These are phyloP conservation scores for Talaromyces islandicus DNA, from an alignment of 2,329 filamentous ascomycete species.

Conservation along the genomic window DNA sequence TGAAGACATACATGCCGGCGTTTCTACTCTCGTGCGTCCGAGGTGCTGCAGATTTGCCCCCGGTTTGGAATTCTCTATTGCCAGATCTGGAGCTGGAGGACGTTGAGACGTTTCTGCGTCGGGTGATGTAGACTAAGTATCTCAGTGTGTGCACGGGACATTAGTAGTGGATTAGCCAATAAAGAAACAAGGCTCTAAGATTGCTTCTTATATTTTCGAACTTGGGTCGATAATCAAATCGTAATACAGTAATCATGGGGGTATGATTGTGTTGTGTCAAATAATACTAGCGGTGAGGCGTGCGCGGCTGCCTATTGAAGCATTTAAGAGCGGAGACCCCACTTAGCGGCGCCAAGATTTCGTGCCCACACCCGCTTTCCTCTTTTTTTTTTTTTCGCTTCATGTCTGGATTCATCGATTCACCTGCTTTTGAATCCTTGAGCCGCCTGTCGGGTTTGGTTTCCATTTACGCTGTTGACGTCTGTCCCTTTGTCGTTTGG, in stretches of 20 bases:
- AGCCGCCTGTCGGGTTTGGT: neutral
- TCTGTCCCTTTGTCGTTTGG: neutral
- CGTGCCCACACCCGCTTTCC: constrained; percentile 33
- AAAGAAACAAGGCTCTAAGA: too few relatives aligned
- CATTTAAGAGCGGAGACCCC: neutral
- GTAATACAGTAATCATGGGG: neutral
- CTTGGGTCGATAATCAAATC: too few relatives aligned
- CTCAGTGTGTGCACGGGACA: neutral
- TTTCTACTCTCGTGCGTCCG: neutral
- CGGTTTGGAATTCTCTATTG: neutral
- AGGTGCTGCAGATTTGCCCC: neutral
- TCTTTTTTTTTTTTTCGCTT: constrained; percentile 28
- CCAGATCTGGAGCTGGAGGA: constrained; percentile 1
- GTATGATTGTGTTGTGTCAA: neutral
- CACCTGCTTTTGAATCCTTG: constrained; percentile 1
- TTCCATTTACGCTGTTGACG: neutral
- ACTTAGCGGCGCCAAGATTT: constrained; percentile 29
- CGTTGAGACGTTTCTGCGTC: constrained; percentile 1
- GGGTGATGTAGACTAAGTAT: neutral
- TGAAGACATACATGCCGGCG: neutral
- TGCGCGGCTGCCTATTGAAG: neutral
- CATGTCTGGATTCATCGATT: neutral
- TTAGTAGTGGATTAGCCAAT: neutral
- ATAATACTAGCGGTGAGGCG: neutral
- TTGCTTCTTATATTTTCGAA: too few relatives aligned